A percentile compares a stretch with the other conserved stretches of the same genome.
Conservation (phyloP, 345 rosid genomes). For the Clarkia xantiana region DNA sequence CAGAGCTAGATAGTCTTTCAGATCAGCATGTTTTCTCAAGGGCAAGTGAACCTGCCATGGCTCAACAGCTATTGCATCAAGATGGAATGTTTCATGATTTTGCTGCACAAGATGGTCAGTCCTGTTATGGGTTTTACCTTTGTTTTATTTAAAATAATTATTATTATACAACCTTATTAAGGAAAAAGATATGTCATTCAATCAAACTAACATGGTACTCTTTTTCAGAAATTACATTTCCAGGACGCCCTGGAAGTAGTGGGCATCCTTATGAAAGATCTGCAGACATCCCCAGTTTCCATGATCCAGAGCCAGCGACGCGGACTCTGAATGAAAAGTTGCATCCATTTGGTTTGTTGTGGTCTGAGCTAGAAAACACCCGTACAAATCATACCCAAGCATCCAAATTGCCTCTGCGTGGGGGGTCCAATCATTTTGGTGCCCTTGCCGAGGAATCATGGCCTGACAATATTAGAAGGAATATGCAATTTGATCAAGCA, state of each 20-base stretch:
- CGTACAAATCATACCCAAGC: constrained; percentile 19
- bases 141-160: neutral
- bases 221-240: constrained; percentile 17
- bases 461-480: constrained; percentile 34
- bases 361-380: constrained; percentile 52
- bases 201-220: neutral
- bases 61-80: constrained; percentile 19
- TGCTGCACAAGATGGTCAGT: constrained; percentile 34
- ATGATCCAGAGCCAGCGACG: constrained; percentile 1
- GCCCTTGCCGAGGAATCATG: constrained; percentile 20
- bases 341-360: constrained; percentile 47
- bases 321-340: constrained; percentile 29
- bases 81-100: constrained; percentile 30
- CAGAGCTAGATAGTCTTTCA: constrained; percentile 18
- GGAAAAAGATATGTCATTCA: neutral
- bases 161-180: neutral
- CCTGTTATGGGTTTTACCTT: neutral
- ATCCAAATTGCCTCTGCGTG: constrained; percentile 22
- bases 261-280: too few relatives aligned
- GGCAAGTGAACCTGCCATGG: constrained; percentile 28
- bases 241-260: too few relatives aligned
- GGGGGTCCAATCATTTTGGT: constrained; percentile 20
- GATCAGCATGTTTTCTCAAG: constrained; percentile 23
- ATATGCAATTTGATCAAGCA: constrained; percentile 15
- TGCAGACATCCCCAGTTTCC: constrained; percentile 10